phyloP scores from a whole-genome alignment of 2,329 filamentous ascomycete genomes.

The Fusarium tupiense region DNA sequence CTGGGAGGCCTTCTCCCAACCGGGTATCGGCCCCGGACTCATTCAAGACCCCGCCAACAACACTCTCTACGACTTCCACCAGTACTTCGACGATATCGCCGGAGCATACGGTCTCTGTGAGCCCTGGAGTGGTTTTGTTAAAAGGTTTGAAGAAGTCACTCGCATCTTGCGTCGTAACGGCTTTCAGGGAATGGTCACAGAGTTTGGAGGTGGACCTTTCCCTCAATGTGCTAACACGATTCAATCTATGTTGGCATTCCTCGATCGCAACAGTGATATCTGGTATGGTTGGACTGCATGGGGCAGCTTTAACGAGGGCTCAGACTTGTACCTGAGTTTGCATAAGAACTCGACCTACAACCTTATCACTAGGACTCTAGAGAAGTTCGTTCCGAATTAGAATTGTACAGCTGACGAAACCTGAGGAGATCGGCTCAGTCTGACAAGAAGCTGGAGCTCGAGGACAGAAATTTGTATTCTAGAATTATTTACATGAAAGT shows the following conservation, averaged over 20 bases:
- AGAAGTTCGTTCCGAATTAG: background rate
- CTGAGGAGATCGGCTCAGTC: fast-evolving
- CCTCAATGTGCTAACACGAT: background rate
- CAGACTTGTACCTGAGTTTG: background rate
- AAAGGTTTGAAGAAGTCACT: background rate
- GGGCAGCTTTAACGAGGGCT: background rate
- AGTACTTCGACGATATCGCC: background rate
- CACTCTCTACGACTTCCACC: background rate
- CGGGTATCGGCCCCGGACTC: background rate
- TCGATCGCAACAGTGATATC: background rate
- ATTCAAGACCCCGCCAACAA: background rate
- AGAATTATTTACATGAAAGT: background rate
- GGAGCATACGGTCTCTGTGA: background rate
- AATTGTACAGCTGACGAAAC: fast-evolving
- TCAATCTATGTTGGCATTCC: background rate
- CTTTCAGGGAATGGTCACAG: background rate
- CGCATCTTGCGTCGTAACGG: background rate
- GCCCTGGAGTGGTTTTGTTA: background rate
- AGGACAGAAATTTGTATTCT: background rate
- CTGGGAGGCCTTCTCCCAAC: background rate
- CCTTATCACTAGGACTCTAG: background rate
- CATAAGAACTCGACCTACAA: background rate
- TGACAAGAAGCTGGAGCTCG: too few relatives aligned
- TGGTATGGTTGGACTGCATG: constrained; percentile 1
- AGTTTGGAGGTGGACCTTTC: background rate